A percentile compares a stretch with the other conserved stretches of the same genome.
These are phyloP conservation scores for Trichoderma sp. DNA, from an alignment of 2,329 filamentous ascomycete genomes.

Conservation along the genomic window DNA sequence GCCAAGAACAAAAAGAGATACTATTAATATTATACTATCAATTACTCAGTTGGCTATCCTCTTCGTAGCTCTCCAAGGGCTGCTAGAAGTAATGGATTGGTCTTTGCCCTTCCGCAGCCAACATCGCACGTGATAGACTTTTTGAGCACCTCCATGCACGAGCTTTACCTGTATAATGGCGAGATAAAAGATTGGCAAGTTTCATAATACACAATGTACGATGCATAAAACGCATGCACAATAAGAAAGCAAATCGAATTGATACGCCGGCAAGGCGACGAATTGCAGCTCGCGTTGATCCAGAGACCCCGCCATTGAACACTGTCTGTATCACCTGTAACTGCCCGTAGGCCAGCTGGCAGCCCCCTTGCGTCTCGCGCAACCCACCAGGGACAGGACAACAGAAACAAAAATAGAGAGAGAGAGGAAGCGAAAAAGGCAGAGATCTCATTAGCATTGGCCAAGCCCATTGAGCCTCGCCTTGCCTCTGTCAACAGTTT, in stretches of 20 bases:
- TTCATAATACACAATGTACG: background rate
- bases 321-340: background rate
- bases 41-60: background rate
- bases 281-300: background rate
- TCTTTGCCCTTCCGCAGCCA: background rate
- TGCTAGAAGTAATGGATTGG: background rate
- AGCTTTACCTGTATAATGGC: background rate
- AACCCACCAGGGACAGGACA: background rate
- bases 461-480: background rate
- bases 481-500: background rate
- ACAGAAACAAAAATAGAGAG: background rate
- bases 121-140: background rate
- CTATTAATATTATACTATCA: background rate
- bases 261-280: slow-evolving; percentile 2
- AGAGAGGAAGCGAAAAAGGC: background rate
- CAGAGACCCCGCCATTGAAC: background rate
- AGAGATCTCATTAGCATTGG: background rate
- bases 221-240: slow-evolving; percentile 1
- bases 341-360: slow-evolving; percentile 14
- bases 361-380: slow-evolving; percentile 15
- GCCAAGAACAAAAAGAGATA: background rate
- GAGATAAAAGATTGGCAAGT: background rate
- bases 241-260: background rate
- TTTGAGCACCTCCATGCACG: background rate
- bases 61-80: background rate